These are phyloP conservation scores for Rugiboletus extremiorientalis DNA, from an alignment of 1,284 basidiomycete species.

Conservation along the genomic window DNA sequence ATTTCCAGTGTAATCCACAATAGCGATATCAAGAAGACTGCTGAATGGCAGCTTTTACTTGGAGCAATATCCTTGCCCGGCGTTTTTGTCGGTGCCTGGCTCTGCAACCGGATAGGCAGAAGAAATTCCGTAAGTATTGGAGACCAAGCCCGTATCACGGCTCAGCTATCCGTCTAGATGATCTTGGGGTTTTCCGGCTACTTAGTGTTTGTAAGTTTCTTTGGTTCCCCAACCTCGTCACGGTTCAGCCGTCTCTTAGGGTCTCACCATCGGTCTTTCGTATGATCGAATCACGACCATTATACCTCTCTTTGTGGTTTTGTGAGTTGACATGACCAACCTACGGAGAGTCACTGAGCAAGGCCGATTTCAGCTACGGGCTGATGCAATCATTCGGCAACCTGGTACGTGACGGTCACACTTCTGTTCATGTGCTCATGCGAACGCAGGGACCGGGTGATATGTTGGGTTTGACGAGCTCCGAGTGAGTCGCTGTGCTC, in stretches of 20 bases:
- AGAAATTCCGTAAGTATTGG: slow-evolving; percentile 52
- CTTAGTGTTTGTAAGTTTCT: slow-evolving; percentile 55
- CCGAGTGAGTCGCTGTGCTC: slow-evolving; percentile 52
- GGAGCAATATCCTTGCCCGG: slow-evolving; percentile 70
- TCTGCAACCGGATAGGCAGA: slow-evolving; percentile 65
- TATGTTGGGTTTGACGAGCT: slow-evolving; percentile 67
- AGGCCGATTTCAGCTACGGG: slow-evolving; percentile 49
- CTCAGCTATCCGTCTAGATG: slow-evolving; percentile 44
- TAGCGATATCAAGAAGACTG: slow-evolving; percentile 54
- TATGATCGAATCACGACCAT: slow-evolving; percentile 69
- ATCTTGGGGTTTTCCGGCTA: slow-evolving; percentile 77
- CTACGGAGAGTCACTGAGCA: slow-evolving; percentile 7
- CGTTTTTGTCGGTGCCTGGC: slow-evolving; percentile 53
- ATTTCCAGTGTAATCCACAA: slow-evolving; percentile 59
- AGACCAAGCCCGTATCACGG: not conserved
- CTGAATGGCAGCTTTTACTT: slow-evolving; percentile 73
- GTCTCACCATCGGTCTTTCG: slow-evolving; percentile 61
- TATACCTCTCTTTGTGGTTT: slow-evolving; percentile 65
- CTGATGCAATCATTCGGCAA: slow-evolving; percentile 72
- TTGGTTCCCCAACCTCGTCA: not conserved
- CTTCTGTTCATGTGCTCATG: slow-evolving; percentile 7
- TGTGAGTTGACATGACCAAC: slow-evolving; percentile 42
- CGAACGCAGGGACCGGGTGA: slow-evolving; percentile 63
- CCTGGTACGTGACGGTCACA: slow-evolving; percentile 39
- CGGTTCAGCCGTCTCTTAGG: slow-evolving; percentile 29